Evolutionary conservation across 2,329 filamentous ascomycete species (phyloP).

Genomic region (Verticillium zaregamsianum): DNA sequence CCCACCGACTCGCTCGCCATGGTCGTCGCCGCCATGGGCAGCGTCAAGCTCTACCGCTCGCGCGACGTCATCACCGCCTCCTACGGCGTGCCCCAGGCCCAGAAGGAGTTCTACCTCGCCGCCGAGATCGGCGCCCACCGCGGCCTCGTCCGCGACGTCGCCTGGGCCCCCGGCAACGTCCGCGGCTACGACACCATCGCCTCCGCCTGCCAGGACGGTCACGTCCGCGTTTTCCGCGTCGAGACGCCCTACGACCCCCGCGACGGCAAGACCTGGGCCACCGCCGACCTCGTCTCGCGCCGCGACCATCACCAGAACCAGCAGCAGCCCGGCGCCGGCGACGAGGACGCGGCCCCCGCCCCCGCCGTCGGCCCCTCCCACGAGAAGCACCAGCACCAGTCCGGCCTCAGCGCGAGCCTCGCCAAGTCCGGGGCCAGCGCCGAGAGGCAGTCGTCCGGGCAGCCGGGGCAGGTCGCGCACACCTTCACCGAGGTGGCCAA

Average conservation of each 20-base stretch:
- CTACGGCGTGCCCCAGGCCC: slow-evolving; percentile 50
- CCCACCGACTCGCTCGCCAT: slow-evolving; percentile 74
- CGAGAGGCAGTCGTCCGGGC: slow-evolving; percentile 49
- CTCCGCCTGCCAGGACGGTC: slow-evolving; percentile 88
- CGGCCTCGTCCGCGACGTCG: slow-evolving; percentile 78
- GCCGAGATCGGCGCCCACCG: slow-evolving; percentile 72
- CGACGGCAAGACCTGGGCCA: slow-evolving; percentile 47
- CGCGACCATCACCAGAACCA: slow-evolving; percentile 15
- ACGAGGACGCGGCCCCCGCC: slow-evolving; percentile 2
- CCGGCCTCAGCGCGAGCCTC: slow-evolving; percentile 48
- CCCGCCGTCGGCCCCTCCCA: slow-evolving; percentile 7
- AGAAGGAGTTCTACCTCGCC: slow-evolving; percentile 80
- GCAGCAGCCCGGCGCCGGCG: slow-evolving; percentile 4
- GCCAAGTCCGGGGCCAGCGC: slow-evolving; percentile 44
- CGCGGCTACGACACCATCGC: slow-evolving; percentile 87
- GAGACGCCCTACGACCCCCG: slow-evolving; percentile 50
- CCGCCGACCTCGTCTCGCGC: slow-evolving; percentile 35
- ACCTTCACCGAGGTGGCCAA: slow-evolving; percentile 59
- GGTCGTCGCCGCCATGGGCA: slow-evolving; percentile 81
- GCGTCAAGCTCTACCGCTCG: slow-evolving; percentile 79
- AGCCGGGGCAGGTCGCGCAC: slow-evolving; percentile 64
- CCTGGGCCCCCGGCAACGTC: slow-evolving; percentile 90
- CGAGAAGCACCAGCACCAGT: slow-evolving; percentile 31
- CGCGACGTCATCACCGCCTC: slow-evolving; percentile 50
- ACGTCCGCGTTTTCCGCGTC: slow-evolving; percentile 81